phyloP scores from a whole-genome alignment of 2,329 filamentous ascomycete genomes.

The Cladorrhinum sp. region DNA sequence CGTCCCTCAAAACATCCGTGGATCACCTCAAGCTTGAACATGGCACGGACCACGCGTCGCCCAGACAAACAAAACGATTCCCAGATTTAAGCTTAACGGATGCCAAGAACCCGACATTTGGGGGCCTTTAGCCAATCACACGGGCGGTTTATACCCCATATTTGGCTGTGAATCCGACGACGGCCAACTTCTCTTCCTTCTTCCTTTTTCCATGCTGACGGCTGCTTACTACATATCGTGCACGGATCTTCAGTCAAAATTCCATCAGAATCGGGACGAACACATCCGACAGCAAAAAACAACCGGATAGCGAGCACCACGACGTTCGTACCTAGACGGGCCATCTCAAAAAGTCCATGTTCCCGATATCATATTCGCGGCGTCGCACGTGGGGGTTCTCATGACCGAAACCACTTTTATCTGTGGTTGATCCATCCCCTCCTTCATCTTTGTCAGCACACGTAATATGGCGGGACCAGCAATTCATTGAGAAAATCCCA shows the following conservation, averaged over 20 bases:
- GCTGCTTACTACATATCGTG: background rate
- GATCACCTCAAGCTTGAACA: no score
- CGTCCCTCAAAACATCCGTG: no score
- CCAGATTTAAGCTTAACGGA: conserved; percentile 21
- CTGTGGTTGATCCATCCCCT: background rate
- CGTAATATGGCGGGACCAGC: background rate
- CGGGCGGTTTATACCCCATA: conserved; percentile 2
- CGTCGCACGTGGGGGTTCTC: background rate
- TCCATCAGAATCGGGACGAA: background rate
- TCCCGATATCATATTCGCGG: background rate
- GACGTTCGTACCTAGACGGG: background rate
- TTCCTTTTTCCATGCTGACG: background rate
- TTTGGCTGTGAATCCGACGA: conserved; percentile 12
- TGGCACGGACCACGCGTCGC: no score
- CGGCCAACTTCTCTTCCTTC: background rate
- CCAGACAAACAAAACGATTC: background rate
- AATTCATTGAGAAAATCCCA: background rate
- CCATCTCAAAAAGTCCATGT: background rate
- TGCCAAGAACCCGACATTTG: conserved; percentile 19
- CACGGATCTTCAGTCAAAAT: no score
- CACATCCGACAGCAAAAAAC: background rate
- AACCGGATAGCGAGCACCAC: background rate
- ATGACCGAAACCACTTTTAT: background rate
- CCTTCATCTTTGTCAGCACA: background rate
- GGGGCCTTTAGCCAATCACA: conserved; percentile 5